Conservation (phyloP, 352 stramenopile genomes). For the Globisporangium solare region DNA sequence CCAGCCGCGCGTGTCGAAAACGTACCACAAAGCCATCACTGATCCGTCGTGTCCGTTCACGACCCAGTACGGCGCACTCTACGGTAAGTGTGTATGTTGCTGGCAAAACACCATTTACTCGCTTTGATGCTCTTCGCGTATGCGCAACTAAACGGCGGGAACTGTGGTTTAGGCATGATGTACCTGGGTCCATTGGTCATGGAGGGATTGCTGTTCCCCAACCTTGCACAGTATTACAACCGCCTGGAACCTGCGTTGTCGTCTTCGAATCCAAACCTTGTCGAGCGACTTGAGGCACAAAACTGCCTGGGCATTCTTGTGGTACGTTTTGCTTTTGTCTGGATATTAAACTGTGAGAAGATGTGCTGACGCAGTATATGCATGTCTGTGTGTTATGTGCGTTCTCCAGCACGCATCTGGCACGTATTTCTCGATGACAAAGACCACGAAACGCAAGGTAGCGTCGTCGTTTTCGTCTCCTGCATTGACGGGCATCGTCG, state of each 20-base stretch:
- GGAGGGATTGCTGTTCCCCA: conserved; percentile 90
- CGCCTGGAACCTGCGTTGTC: conserved; percentile 77
- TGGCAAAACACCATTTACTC: no score
- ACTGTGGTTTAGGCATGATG: conserved; percentile 54
- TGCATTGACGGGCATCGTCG: conserved; percentile 43
- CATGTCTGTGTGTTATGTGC: conserved; percentile 6
- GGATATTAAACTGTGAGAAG: no score
- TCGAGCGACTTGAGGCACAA: conserved; percentile 80
- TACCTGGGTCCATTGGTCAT: conserved; percentile 91
- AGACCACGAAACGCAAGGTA: conserved; percentile 21
- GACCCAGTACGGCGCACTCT: conserved; percentile 91
- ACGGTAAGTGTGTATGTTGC: conserved; percentile 37
- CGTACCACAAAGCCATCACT: conserved; percentile 85
- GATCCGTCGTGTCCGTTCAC: conserved; percentile 72
- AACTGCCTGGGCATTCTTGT: conserved; percentile 86
- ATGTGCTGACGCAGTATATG: no score
- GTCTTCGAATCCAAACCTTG: conserved; percentile 65
- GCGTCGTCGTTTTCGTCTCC: conserved; percentile 26
- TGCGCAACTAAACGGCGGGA: not conserved
- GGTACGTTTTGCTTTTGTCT: conserved; percentile 28
- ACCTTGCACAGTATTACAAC: conserved; percentile 84
- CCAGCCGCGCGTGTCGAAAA: conserved; percentile 89
- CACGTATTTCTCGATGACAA: conserved; percentile 74
- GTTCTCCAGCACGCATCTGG: conserved; percentile 60
- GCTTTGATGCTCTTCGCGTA: no score